Base-by-base conservation (phyloP, 257 asterid species). In the Apocynum venetum region DNA sequence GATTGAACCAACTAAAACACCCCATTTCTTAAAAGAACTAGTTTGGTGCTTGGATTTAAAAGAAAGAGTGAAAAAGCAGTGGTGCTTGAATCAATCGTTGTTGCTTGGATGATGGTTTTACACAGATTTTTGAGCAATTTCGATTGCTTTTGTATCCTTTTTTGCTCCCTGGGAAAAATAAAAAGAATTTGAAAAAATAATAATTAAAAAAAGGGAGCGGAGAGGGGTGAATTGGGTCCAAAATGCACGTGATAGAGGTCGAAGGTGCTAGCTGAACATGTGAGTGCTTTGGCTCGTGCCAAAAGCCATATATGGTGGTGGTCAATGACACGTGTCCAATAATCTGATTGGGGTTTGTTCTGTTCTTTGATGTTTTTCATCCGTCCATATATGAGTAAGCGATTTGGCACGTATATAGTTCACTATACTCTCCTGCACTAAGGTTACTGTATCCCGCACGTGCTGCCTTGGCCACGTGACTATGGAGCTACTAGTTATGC, bases 301-400 rank as follows among this genome's bases (percentile, higher is more conserved):
- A 67, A 71, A 69, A 82, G 79, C 80, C 69, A 75, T 75, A 48
- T 65, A 76, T 82, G 49, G 73, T 80, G 83, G 77, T 81, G 80
- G 81, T 83, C 86, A 82, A 83, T 73, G 87, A 76, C 84, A 87
- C 86, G 86, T 81, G 91, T 82, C 78, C 78, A n/a, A 51, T 52
- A 74, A 72, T 81, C 74, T 59, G 3, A 56, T n/a, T 46, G 72
- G 75, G 75, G 76, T 70, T 6, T 49, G 40, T 7, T 49, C 49
- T 75, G 40, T 64, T 51, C 56, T 43, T 56, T 25, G 77, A 60
- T 78, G 81, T 47, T 71, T 69, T n/a, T 13, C 36, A n/a, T 69
- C 85, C 74, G 60, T 60, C 76, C 77, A 72, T 72, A 25, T 57
- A 14, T 71, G 79, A 40, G 79, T 36, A 31, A 63, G 68, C 2